A percentile compares a stretch with the other conserved stretches of the same genome.
Evolutionary conservation across 2,329 filamentous ascomycete genomes (phyloP).

Genomic region (Penicillium sp.): DNA sequence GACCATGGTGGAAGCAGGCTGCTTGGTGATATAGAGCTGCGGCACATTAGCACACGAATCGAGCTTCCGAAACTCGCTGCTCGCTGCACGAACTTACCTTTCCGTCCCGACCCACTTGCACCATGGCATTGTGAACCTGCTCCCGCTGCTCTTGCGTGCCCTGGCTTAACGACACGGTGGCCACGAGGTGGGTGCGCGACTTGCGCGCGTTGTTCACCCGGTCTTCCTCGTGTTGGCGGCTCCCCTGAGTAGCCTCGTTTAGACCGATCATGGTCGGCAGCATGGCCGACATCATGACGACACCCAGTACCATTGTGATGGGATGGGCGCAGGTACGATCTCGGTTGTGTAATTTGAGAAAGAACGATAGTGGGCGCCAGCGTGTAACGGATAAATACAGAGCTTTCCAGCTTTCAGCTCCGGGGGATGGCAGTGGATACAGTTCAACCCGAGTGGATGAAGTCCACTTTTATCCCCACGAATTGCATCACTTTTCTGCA

Average conservation of each 20-base stretch:
- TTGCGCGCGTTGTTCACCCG: slow-evolving; percentile 18
- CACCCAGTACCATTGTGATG: slow-evolving; percentile 24
- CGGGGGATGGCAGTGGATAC: slow-evolving; percentile 6
- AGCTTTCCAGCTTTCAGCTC: slow-evolving; percentile 8
- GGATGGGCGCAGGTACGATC: slow-evolving; percentile 1
- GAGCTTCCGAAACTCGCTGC: neutral
- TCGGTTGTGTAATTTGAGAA: neutral
- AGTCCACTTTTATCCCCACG: slow-evolving; percentile 6
- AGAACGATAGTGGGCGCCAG: neutral
- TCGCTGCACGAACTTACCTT: slow-evolving; percentile 14
- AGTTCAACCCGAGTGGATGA: slow-evolving; percentile 8
- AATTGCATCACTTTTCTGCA: slow-evolving; percentile 17
- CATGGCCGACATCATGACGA: slow-evolving; percentile 26
- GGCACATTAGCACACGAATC: neutral
- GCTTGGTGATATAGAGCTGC: slow-evolving; percentile 25
- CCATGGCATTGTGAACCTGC: slow-evolving; percentile 23
- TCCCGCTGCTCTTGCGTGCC: slow-evolving; percentile 19
- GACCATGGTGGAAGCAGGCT: slow-evolving; percentile 14
- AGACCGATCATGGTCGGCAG: slow-evolving; percentile 27
- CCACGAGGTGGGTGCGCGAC: slow-evolving; percentile 23
- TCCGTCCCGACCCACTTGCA: slow-evolving; percentile 22
- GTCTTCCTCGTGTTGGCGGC: slow-evolving; percentile 22
- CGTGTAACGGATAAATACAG: slow-evolving; percentile 15
- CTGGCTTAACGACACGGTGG: slow-evolving; percentile 19
- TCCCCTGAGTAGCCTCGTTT: slow-evolving; percentile 24